phyloP scores from a whole-genome alignment of 2,329 filamentous ascomycete genomes.

The Passalora sequoiae region DNA sequence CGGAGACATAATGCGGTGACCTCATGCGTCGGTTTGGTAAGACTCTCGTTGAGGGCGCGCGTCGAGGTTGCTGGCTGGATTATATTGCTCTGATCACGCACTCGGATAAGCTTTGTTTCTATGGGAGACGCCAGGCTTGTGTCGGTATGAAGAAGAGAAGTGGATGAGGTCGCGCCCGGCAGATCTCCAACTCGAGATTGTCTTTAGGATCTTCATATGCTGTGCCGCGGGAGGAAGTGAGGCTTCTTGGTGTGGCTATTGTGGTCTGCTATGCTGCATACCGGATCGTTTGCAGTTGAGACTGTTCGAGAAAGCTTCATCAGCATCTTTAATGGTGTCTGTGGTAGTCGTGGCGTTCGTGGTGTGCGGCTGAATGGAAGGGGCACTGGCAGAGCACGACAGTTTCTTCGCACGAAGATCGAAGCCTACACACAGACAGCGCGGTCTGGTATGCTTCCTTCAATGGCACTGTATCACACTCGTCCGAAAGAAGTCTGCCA shows the following conservation, averaged over 20 bases:
- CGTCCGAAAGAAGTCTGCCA: slow-evolving; percentile 51
- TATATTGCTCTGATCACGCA: slow-evolving; percentile 60
- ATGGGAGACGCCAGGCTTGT: slow-evolving; percentile 37
- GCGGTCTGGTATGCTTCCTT: slow-evolving; percentile 29
- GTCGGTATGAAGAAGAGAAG: slow-evolving; percentile 41
- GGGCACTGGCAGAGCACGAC: slow-evolving; percentile 21
- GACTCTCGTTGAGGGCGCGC: slow-evolving; percentile 70
- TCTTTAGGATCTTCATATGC: slow-evolving; percentile 47
- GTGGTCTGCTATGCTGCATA: slow-evolving; percentile 34
- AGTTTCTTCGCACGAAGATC: slow-evolving; percentile 23
- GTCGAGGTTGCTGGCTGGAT: slow-evolving; percentile 67
- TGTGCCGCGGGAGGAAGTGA: slow-evolving; percentile 11
- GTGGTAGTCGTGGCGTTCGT: slow-evolving; percentile 5
- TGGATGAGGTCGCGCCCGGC: slow-evolving; percentile 48
- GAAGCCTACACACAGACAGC: slow-evolving; percentile 45
- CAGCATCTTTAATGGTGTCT: slow-evolving; percentile 33
- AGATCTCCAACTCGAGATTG: slow-evolving; percentile 41
- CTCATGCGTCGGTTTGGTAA: slow-evolving; percentile 75
- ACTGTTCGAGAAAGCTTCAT: slow-evolving; percentile 24
- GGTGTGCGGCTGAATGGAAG: slow-evolving; percentile 10
- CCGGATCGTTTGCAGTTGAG: slow-evolving; percentile 27
- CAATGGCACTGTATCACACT: slow-evolving; percentile 43
- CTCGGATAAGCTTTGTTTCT: slow-evolving; percentile 51
- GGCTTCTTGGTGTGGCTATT: slow-evolving; percentile 12
- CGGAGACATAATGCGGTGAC: slow-evolving; percentile 39